Conservation (phyloP, 1,284 basidiomycete species). For the Flammula alnicola region DNA sequence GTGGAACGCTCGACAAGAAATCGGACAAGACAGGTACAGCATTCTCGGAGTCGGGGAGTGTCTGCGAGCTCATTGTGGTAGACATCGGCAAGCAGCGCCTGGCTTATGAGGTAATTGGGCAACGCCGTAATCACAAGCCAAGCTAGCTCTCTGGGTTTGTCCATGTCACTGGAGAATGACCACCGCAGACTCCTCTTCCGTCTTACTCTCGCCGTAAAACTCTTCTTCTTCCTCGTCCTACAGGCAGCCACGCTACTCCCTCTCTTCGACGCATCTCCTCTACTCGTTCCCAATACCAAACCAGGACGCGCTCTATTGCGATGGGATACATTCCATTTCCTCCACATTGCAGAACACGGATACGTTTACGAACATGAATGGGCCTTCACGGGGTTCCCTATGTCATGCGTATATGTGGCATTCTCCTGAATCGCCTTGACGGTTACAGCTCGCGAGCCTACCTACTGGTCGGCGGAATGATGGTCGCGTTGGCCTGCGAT, state of each 20-base stretch:
- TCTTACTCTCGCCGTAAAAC: conserved; percentile 20
- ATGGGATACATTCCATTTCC: conserved; percentile 9
- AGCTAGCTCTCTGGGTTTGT: too few relatives aligned
- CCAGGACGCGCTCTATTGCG: conserved; percentile 12
- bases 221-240: conserved; percentile 20
- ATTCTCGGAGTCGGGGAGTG: conserved; percentile 16
- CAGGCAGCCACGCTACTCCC: conserved; percentile 18
- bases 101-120: not conserved
- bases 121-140: conserved; percentile 6
- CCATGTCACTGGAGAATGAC: too few relatives aligned
- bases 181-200: conserved; percentile 24
- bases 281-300: conserved; percentile 10
- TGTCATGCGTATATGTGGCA: conserved; percentile 50
- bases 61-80: conserved; percentile 3
- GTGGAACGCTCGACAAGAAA: conserved; percentile 64
- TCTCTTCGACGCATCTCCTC: conserved; percentile 32
- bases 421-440: conserved; percentile 26
- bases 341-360: conserved; percentile 6
- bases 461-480: conserved; percentile 39
- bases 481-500: conserved; percentile 50
- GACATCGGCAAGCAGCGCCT: not conserved
- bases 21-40: conserved; percentile 38
- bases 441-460: conserved; percentile 13
- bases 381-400: conserved; percentile 82
- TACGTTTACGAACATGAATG: conserved; percentile 46